Evolutionary conservation across 495 filamentous ascomycete species (phyloP), one percentile per base, ranked within the genome.

Genomic region (Tricharina praecox): DNA sequence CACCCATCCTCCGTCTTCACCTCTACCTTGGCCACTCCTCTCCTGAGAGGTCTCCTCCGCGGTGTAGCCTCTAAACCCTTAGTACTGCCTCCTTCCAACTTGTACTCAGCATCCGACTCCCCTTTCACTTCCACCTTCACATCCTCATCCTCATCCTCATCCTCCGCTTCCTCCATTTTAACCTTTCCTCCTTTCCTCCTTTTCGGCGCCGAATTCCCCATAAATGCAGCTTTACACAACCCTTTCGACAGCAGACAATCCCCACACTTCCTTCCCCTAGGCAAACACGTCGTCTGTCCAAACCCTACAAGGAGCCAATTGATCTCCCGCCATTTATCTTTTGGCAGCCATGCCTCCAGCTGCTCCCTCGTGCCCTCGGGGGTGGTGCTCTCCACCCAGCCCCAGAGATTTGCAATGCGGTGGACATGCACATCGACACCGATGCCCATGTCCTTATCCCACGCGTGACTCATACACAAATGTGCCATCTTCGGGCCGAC

Each of bases 401-500:
- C 81, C 90, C 88, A 96, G 21, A 93, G 67, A 67, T 97, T 97
- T 36, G 86, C 86, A 56, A 97, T 93, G 23, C 90, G 78, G 63
- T 96, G 75, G 9, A 79, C 75, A 53, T 79, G 75, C 25, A 79
- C 75, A 62, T 81, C 77, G 25, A 80, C 77, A 20, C 77, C 77
- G 49, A 81, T 75, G 0, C 77, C 76, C 47, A 74, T 68, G 4
- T 69, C 70, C 20, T 68, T 60, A 45, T 64, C 66, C 77, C 76
- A 79, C 2, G 74, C 74, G 4, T 66, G 72, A 9, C 67, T 79
- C 72, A 96, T 74, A 63, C 85, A 93, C 3, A 97, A 72, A 58
- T 92, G 85, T 16, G 83, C 90, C 88, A 97, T 97, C 66, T 97
- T 97, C 4, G 90, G 90, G 0, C 90, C 90, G 0, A 97, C 88